Evolutionary conservation across 2,329 filamentous ascomycete genomes (phyloP), one percentile per base, ranked within the genome.

Genomic region (Colletotrichum destructivum): DNA sequence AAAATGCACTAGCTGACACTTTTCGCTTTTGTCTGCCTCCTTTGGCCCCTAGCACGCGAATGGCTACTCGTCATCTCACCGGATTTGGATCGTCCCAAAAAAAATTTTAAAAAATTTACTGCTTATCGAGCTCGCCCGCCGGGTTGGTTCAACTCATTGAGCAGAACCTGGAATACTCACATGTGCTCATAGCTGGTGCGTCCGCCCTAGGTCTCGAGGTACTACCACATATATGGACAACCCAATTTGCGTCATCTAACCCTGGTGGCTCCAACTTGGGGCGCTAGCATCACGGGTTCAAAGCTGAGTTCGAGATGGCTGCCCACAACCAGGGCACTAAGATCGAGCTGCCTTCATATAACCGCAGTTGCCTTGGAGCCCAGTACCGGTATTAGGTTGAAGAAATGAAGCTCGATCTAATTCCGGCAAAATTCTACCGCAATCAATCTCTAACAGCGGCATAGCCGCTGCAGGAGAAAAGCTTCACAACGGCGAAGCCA

Each of bases 371-470:
- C 44, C 31, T 59, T 21, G 26, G n/a, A 63, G 64, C 51, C 35
- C 26, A 23, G 49, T 62, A 23, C 35, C 23, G n/a, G 55, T 59
- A 18, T 49, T 12, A 23, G 64, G 31, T 44, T 56, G 69, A 47
- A 46, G 63, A 52, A 51, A 52, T 54, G 56, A 55, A 54, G 3
- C 44, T 57, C 26, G 35, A 57, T 42, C 46, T 40, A 35, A 42
- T 68, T 62, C 52, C 51, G 57, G 44, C 51, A n/a, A 64, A 47
- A 31, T 57, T 49, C 56, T 52, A 54, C 23, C 51, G n/a, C 46
- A 63, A 69, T 71, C 15, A 63, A 62, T 62, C 52, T 59, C 52
- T 38, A 47, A 69, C 57, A 57, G 13, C 64, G 57, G 65, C 64
- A 52, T 38, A 26, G 38, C 44, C 57, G 46, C 49, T 26, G 47